Conservation (phyloP, 2,329 filamentous ascomycete species). For the Calonectria fujianensis region DNA sequence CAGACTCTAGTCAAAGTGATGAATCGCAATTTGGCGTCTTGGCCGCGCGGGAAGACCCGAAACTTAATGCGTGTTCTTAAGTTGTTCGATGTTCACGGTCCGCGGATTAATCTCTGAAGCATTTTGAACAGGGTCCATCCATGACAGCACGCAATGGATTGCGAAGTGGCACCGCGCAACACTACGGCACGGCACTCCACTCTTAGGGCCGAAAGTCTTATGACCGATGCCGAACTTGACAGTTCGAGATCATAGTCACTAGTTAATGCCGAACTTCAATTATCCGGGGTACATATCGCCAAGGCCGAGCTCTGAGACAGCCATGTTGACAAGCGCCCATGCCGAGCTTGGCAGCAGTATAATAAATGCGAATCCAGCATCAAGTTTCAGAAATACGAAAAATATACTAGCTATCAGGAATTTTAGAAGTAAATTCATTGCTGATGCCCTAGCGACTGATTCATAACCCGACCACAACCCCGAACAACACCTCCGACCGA, state of each 20-base stretch:
- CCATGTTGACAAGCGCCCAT: background rate
- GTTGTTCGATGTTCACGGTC: background rate
- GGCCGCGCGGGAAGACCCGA: background rate
- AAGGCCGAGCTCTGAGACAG: background rate
- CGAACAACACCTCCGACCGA: background rate
- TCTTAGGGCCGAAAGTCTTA: background rate
- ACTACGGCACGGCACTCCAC: background rate
- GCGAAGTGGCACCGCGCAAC: background rate
- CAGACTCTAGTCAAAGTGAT: background rate
- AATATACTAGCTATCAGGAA: background rate
- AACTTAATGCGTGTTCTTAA: background rate
- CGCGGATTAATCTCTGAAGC: background rate
- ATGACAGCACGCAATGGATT: background rate
- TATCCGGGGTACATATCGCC: background rate
- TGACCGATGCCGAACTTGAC: background rate
- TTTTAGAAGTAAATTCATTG: background rate
- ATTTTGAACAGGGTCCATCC: background rate
- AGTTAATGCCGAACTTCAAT: background rate
- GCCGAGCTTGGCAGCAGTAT: background rate
- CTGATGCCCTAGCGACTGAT: background rate
- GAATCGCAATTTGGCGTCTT: background rate
- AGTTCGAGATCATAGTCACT: background rate
- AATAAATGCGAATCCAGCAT: background rate
- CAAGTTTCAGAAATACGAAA: background rate
- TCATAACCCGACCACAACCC: background rate